Evolutionary conservation across 2,329 filamentous ascomycete genomes (phyloP), one percentile per base, ranked within the genome.

Genomic region (Colletotrichum camelliae): DNA sequence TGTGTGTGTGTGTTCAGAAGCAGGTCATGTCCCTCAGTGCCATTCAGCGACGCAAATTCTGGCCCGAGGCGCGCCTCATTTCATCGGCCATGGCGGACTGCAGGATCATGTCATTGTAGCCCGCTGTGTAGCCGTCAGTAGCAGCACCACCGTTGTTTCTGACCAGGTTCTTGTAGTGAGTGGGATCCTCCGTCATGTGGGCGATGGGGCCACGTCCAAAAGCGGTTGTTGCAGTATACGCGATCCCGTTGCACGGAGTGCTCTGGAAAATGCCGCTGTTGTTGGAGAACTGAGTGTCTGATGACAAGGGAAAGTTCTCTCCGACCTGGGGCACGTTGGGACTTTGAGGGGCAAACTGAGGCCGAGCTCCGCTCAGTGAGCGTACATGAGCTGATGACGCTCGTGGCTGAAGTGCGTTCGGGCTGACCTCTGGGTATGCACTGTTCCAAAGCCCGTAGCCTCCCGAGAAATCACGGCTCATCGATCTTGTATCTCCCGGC

Each of bases 201-300:
- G 72, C 67, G 15, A 73, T 68, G 15, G 72, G 67, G 33, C 70
- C 73, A 43, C 70, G 55, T 57, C 76, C 76, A 39, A 76, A 77
- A 10, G 77, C 77, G 10, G 72, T 75, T 5, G 70, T 72, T 2
- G 75, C 72, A 27, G 74, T 70, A 29, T 77, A 76, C n/a, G 69
- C 66, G 16, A 69, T 57, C 2, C 79, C 80, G 48, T 81, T 81
- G 7, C 77, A 78, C 1, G 88, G 88, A 7, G 88, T 89, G 39
- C 89, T 87, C 55, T 85, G 86, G 72, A 88, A 89, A 27, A 91
- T 78, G 77, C 88, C 90, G 80, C 89, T 91, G 2, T 84, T 82
- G 71, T 89, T 84, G 16, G 89, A 88, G 77, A 91, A 91, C 8
- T 77, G 79, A 16, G 81, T 82, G 8, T 80, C 76, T 7, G 81